phyloP scores from a whole-genome alignment of 2,329 filamentous ascomycete genomes.

The Pleoardoris graminearum region DNA sequence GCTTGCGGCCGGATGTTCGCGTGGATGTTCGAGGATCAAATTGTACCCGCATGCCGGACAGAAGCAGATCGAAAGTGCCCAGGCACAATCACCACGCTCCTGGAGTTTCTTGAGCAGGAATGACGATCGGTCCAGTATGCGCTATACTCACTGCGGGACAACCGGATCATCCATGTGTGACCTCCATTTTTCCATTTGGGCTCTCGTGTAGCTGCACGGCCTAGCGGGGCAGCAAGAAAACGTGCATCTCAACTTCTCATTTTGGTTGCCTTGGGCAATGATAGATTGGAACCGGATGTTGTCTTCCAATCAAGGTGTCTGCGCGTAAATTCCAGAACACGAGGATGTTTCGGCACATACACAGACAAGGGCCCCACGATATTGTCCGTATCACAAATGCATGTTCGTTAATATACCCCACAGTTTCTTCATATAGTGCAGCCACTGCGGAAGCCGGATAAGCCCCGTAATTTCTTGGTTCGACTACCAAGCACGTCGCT shows the following conservation, averaged over 20 bases:
- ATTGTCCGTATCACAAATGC: slow-evolving; percentile 5
- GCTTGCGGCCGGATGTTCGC: not conserved
- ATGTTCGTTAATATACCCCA: slow-evolving; percentile 6
- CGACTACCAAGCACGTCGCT: not conserved
- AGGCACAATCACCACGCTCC: too few species aligned
- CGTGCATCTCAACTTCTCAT: not conserved
- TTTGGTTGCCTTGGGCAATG: not conserved
- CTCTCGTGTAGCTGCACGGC: not conserved
- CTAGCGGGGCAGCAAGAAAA: not conserved
- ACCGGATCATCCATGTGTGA: too few species aligned
- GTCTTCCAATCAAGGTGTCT: slow-evolving; percentile 6
- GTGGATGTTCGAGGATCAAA: not conserved
- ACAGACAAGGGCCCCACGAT: slow-evolving; percentile 6
- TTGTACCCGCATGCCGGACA: not conserved
- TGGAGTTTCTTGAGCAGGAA: too few species aligned
- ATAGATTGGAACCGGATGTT: slow-evolving; percentile 2
- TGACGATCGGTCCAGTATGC: too few species aligned
- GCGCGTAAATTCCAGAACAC: slow-evolving; percentile 10
- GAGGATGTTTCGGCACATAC: slow-evolving; percentile 9
- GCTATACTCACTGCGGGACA: too few species aligned
- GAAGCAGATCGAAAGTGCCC: not conserved
- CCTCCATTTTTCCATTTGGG: too few species aligned
- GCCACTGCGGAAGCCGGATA: slow-evolving; percentile 2
- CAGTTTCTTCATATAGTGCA: not conserved
- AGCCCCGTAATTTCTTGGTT: not conserved